These are phyloP conservation scores for Bruguiera hainesii DNA, from an alignment of 441 rosid species.

Conservation along the genomic window DNA sequence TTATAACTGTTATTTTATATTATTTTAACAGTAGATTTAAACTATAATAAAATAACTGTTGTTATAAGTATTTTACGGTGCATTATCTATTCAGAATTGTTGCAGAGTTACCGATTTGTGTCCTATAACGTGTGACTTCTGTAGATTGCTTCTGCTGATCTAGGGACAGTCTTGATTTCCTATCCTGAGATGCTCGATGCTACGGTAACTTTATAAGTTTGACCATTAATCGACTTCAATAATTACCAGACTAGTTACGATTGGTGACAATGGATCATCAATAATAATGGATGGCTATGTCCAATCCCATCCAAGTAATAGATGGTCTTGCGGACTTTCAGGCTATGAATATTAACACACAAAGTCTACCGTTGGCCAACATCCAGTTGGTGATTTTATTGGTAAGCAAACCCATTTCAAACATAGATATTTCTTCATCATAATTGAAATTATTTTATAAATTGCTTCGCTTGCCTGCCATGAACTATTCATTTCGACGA, in stretches of 20 bases:
- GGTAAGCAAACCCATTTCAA: not conserved
- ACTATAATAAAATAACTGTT: too few relatives aligned
- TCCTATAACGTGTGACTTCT: not conserved
- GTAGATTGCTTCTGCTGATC: constrained; percentile 91
- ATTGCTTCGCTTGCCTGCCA: not conserved
- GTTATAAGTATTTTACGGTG: too few relatives aligned
- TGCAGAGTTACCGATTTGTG: not conserved
- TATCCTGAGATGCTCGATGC: constrained; percentile 75
- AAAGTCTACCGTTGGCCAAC: not conserved
- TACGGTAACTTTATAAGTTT: constrained; percentile 66
- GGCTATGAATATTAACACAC: not conserved
- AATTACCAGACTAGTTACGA: not conserved
- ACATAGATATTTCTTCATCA: not conserved
- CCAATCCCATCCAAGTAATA: not conserved
- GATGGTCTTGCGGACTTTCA: not conserved
- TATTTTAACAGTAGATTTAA: too few relatives aligned
- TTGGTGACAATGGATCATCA: constrained; percentile 1
- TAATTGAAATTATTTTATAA: not conserved
- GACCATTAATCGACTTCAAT: not conserved
- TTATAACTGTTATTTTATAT: too few relatives aligned
- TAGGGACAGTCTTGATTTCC: constrained; percentile 60
- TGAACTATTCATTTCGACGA: too few relatives aligned
- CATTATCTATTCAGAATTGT: too few relatives aligned
- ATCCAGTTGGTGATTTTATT: not conserved
- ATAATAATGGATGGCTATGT: not conserved